Evolutionary conservation across 164 flowering plant species (phyloP).

Genomic region (Vitis rupestris): DNA sequence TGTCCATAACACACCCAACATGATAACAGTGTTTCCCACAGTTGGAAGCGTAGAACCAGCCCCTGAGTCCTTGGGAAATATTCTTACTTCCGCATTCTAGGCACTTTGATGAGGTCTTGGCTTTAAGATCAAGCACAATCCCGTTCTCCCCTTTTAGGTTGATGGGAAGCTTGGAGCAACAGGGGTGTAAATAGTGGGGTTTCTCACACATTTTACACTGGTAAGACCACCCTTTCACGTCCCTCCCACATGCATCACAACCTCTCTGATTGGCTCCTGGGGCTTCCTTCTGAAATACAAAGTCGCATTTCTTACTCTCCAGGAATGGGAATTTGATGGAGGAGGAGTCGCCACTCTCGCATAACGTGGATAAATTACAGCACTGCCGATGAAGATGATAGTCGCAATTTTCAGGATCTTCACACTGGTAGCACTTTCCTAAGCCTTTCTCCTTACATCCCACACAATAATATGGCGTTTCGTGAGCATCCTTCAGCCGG

Average conservation of each 20-base stretch:
- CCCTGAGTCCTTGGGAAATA: neutral
- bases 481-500: too few relatives aligned
- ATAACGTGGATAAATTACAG: too few relatives aligned
- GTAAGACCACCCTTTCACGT: slow-evolving; percentile 23
- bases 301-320: slow-evolving; percentile 9
- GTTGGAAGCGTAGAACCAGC: slow-evolving; percentile 27
- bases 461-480: too few relatives aligned
- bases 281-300: slow-evolving; percentile 10
- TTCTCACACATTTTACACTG: slow-evolving; percentile 7
- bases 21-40: slow-evolving; percentile 16
- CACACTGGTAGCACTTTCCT: too few relatives aligned
- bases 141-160: neutral
- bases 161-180: slow-evolving; percentile 24
- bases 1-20: slow-evolving; percentile 26
- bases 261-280: neutral
- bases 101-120: slow-evolving; percentile 17
- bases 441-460: too few relatives aligned
- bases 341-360: too few relatives aligned
- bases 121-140: slow-evolving; percentile 7
- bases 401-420: too few relatives aligned
- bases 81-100: slow-evolving; percentile 16
- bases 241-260: slow-evolving; percentile 31
- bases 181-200: slow-evolving; percentile 27
- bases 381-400: too few relatives aligned
- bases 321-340: too few relatives aligned